Conservation (phyloP, 805 yeast species). For the Metschnikowia cubensis region DNA sequence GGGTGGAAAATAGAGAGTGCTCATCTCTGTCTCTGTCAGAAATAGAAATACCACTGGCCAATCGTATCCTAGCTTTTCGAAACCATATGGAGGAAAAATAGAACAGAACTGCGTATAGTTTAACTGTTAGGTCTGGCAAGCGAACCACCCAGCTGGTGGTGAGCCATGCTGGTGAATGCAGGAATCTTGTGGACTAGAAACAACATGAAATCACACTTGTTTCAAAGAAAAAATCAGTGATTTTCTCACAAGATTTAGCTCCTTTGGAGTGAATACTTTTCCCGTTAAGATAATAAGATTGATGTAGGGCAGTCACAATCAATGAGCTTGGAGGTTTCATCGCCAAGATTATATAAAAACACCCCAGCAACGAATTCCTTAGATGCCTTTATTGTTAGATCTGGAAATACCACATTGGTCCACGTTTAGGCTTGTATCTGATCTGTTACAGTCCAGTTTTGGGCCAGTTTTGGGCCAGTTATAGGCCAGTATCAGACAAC, state of each 20-base stretch:
- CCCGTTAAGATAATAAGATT: conserved; percentile 28
- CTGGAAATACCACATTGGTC: background rate
- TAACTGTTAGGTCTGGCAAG: conserved; percentile 21
- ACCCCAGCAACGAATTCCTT: conserved; percentile 43
- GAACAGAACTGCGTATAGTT: conserved; percentile 25
- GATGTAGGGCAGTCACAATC: conserved; percentile 21
- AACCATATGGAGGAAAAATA: conserved; percentile 19
- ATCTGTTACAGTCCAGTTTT: no score
- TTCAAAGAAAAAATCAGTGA: conserved; percentile 20
- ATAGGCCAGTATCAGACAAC: no score
- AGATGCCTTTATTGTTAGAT: conserved; percentile 6
- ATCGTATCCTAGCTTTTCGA: background rate
- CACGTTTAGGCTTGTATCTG: no score
- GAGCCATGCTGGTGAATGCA: conserved; percentile 24
- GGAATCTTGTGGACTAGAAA: conserved; percentile 32
- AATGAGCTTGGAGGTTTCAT: conserved; percentile 17
- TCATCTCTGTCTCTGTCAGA: no score
- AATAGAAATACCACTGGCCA: no score
- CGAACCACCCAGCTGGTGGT: conserved; percentile 28
- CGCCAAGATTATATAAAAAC: conserved; percentile 20
- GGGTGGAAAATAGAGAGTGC: no score
- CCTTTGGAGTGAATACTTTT: background rate
- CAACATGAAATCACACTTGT: conserved; percentile 30
- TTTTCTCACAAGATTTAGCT: background rate
- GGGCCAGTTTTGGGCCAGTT: no score